Base-by-base conservation (phyloP, 75 land plant genomes). In the Selaginella moellendorffii region DNA sequence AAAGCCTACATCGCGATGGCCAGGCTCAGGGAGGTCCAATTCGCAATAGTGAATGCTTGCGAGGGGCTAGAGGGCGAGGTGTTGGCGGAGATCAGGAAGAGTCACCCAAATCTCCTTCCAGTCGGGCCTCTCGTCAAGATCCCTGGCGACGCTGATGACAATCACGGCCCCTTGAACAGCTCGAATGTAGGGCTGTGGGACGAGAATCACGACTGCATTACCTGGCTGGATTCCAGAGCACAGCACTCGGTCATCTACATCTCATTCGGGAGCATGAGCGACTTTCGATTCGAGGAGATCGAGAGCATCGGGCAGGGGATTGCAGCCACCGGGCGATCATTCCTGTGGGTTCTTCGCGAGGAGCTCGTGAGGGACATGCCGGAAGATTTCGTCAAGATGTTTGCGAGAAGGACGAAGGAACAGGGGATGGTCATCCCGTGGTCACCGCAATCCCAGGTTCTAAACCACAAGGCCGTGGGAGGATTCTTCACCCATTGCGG, bases 401-500 rank as follows among this genome's bases (percentile, higher is more conserved):
- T 56, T 19, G 19, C 19, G 19, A 8, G 25, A 8, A 56, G 59
- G 24, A 56, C 21, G 5, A 56, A 56, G 24, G 24, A 56, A 21
- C 8, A 21, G 59, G 59, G 59, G 21, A 8, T 56, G 8, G 59
- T 56, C 24, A 56, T 56, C n/a, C n/a, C 59, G 5, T 56, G 59
- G 59, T 5, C 59, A 8, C 59, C 59, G 5, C 59, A 56, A 21
- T 5, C n/a, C 8, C 17, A 56, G 19, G 59, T 56, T 19, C 19
- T 56, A 21, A 21, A 25, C 8, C 59, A 56, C 59, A 19, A 19
- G 19, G 5, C 59, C n/a, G 59, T 56, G 19, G 59, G 59, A 8
- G 59, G 59, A 46, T 56, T 56, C 24, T 19, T 56, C 21, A 56
- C 59, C 8, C 59, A 56, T 19, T 56, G 59, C 59, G 59, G 59